Conservation (phyloP, 768 basidiomycete species). For the Hericium rajendrae region DNA sequence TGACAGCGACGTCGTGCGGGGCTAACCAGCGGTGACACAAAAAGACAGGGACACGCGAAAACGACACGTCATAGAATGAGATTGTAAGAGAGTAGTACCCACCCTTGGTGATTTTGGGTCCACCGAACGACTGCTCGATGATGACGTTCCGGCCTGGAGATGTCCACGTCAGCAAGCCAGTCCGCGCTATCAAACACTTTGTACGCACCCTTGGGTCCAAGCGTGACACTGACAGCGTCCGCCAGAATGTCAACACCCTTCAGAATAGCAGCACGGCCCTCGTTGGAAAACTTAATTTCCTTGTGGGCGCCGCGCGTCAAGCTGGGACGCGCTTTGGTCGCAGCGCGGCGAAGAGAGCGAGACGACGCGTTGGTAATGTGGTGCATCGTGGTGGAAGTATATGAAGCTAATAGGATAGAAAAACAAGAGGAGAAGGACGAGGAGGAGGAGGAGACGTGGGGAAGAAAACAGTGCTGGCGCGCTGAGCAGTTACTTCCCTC, state of each 20-base stretch:
- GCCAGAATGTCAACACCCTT: slow-evolving; percentile 95
- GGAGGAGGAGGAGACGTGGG: slow-evolving; percentile 4
- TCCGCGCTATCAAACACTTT: neutral
- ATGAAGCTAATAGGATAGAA: neutral
- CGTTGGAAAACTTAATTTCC: slow-evolving; percentile 95
- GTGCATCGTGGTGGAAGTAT: slow-evolving; percentile 42
- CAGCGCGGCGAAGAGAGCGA: slow-evolving; percentile 55
- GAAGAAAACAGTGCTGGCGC: neutral
- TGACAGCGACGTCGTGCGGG: too few species aligned
- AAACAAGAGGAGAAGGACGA: slow-evolving; percentile 11
- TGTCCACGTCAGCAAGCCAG: slow-evolving; percentile 11
- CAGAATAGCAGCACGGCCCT: slow-evolving; percentile 86
- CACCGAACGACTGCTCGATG: slow-evolving; percentile 87
- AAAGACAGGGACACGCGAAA: neutral
- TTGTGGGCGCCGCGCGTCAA: slow-evolving; percentile 77
- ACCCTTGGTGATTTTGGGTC: slow-evolving; percentile 96
- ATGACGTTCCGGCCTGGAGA: slow-evolving; percentile 86
- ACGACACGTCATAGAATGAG: neutral
- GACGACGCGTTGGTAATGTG: slow-evolving; percentile 59
- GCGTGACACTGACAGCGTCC: slow-evolving; percentile 91
- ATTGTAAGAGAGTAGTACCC: slow-evolving; percentile 14
- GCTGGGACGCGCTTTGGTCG: slow-evolving; percentile 43
- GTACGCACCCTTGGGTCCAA: slow-evolving; percentile 83
- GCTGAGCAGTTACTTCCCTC: too few species aligned
- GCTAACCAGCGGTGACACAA: neutral